Base-by-base conservation (phyloP, 208 protist genomes). In the Crithidia expoeki region DNA sequence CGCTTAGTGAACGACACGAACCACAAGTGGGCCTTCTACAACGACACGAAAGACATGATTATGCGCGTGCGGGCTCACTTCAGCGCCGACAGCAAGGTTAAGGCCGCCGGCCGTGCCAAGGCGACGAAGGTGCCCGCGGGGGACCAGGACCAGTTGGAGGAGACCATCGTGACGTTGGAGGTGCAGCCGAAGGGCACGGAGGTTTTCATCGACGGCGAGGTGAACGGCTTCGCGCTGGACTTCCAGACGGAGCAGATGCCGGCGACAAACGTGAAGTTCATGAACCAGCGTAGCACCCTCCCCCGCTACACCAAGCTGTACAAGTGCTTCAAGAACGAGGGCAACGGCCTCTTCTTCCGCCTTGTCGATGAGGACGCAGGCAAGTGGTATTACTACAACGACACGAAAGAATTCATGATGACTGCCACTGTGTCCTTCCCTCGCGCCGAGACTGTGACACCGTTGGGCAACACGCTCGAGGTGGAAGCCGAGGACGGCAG, bases 351-450 rank as follows among this genome's bases (percentile, higher is more conserved):
- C 25, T 74, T 95, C 57, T 95, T 93, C 68, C 90, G 90, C 72
- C 81, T 95, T 12, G 86, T 93, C n/a, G 84, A 93, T 36, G 72
- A 81, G 42, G 47, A 69, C 53, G 59, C 61, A 19, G 74, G 76
- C 33, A 80, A 70, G 56, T 95, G 90, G 90, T 80, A 79, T 60
- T 95, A 92, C 78, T 89, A 95, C 79, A 95, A 95, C 74, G 87
- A 95, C 73, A 92, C 90, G 2, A 58, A 68, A 28, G 76, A 89
- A 7, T 93, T 88, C 67, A 72, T 80, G 38, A 95, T 95, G 90
- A 76, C 81, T 40, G 78, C 80, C 51, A 91, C 77, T 34, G 81
- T 89, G 10, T 72, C 74, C 50, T 93, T 95, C 77, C 71, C 71
- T 21, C 79, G 74, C 67, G 76, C 60, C 47, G 77, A 72, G 40